Base-by-base conservation (phyloP, 1,139 yeast species). In the Kodamaea sp. region DNA sequence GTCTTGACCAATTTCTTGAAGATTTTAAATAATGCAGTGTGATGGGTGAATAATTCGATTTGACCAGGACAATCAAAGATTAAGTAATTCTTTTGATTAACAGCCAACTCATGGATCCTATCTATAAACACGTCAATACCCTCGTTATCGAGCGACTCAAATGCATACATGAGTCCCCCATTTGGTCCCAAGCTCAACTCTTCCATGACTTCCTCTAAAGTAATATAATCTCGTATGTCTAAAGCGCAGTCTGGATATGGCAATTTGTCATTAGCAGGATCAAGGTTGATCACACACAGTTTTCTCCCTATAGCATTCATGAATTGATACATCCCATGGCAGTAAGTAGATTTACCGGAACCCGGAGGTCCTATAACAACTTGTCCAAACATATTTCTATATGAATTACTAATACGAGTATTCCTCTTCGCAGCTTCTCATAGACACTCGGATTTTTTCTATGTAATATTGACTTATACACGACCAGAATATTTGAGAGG, bases 311-410 rank as follows among this genome's bases (percentile, higher is more conserved):
- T 88, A 1, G 97, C 96, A 43, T 85, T 82, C 52, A 90, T 73
- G 58, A 94, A 92, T 68, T 92, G 97, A 51, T 77, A 76, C 81
- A 92, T 79, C 24, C 98, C 98, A 58, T 81, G 72, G 57, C 97
- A 89, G 58, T 87, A 94, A 0, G 98, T 94, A 0, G 97, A 87
- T 57, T 94, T 94, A 1, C 99, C 99, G 0, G 96, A 77, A 2
- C 98, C 99, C 0, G 99, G 98, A 0, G 98, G 97, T 0, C 99
- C 99, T 28, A 94, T 87, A 9, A 92, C 92, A 15, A 92, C 78
- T 62, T 92, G 97, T 2, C 95, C 97, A 60, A 87, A 90, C 68
- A 71, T 70, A n/a, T 24, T 15, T 29, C 10, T 10, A n/a, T 26
- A 29, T 3, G 10, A 29, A 29, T 11, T 29, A 29, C 20, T 15